These are phyloP conservation scores for Vitis cinerea DNA, from an alignment of 164 flowering plant species.

Conservation along the genomic window DNA sequence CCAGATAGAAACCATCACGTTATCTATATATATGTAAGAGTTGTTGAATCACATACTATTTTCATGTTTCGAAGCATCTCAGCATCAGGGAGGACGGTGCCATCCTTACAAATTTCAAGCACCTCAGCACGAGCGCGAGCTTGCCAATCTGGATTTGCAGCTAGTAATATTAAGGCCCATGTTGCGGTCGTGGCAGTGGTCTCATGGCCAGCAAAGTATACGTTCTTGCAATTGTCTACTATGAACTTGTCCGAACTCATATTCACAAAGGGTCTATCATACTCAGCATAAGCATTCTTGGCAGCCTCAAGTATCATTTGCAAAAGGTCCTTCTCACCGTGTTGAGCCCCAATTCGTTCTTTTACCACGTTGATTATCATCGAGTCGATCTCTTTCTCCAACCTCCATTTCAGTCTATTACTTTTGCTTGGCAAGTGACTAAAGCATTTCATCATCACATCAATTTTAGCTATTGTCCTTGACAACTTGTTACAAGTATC, in stretches of 20 bases:
- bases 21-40: too few species aligned
- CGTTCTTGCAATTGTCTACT: constrained; percentile 58
- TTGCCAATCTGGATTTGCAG: constrained; percentile 58
- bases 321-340: constrained; percentile 38
- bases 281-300: constrained; percentile 9
- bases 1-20: too few species aligned
- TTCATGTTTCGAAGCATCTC: constrained; percentile 47
- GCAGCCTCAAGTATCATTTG: constrained; percentile 51
- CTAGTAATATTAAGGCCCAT: constrained; percentile 51
- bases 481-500: too few species aligned
- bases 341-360: constrained; percentile 17
- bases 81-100: constrained; percentile 15
- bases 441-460: too few species aligned
- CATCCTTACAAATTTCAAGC: constrained; percentile 29
- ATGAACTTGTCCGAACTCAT: constrained; percentile 33
- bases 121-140: constrained; percentile 49
- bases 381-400: constrained; percentile 38
- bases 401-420: constrained; percentile 35
- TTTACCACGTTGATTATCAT: constrained; percentile 34
- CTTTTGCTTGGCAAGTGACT: constrained; percentile 36
- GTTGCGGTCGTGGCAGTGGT: constrained; percentile 44
- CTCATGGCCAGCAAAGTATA: constrained; percentile 63
- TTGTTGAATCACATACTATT: constrained; percentile 16
- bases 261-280: constrained; percentile 4
- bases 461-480: too few species aligned